A percentile compares a stretch with the other conserved stretches of the same genome.
Evolutionary conservation across 2,329 filamentous ascomycete genomes (phyloP).

Genomic region (Arthrinium phaeospermum): DNA sequence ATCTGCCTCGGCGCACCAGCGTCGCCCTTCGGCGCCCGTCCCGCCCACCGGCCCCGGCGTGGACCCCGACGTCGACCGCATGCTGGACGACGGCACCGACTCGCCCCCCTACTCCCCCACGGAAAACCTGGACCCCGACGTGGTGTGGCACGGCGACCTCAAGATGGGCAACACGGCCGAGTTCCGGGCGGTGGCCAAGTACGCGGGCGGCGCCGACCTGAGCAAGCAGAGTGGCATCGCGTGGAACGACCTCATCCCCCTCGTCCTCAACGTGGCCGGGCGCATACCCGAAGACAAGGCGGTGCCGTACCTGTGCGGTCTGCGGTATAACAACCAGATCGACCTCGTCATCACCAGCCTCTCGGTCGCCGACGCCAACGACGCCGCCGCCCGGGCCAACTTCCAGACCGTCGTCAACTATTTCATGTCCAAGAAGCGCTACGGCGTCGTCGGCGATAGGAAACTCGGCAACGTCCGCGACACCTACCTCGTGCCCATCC

Average conservation of each 20-base stretch:
- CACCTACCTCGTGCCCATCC: slow-evolving; percentile 87
- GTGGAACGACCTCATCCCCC: slow-evolving; percentile 79
- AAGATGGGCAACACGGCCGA: slow-evolving; percentile 79
- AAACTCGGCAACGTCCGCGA: slow-evolving; percentile 79
- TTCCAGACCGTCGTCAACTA: slow-evolving; percentile 87
- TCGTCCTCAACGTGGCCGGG: slow-evolving; percentile 72
- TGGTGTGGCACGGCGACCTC: slow-evolving; percentile 79
- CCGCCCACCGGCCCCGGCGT: slow-evolving; percentile 64
- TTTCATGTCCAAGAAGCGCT: slow-evolving; percentile 80
- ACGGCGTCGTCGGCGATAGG: slow-evolving; percentile 85
- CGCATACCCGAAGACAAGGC: slow-evolving; percentile 83
- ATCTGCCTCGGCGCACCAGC: slow-evolving; percentile 49
- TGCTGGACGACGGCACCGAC: slow-evolving; percentile 81
- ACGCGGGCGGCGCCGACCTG: slow-evolving; percentile 84
- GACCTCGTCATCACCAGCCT: slow-evolving; percentile 85
- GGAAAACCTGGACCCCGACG: slow-evolving; percentile 72
- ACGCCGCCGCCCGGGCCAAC: slow-evolving; percentile 62
- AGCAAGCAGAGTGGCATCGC: slow-evolving; percentile 53
- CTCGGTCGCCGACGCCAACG: slow-evolving; percentile 59
- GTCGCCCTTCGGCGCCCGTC: slow-evolving; percentile 55
- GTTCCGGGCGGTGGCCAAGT: slow-evolving; percentile 78
- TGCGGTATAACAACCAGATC: slow-evolving; percentile 80
- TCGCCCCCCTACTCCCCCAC: slow-evolving; percentile 85
- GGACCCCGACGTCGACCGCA: slow-evolving; percentile 87
- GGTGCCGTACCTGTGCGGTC: slow-evolving; percentile 86